Conservation (phyloP, 2,329 filamentous ascomycete genomes). For the Fusarium armeniacum region DNA sequence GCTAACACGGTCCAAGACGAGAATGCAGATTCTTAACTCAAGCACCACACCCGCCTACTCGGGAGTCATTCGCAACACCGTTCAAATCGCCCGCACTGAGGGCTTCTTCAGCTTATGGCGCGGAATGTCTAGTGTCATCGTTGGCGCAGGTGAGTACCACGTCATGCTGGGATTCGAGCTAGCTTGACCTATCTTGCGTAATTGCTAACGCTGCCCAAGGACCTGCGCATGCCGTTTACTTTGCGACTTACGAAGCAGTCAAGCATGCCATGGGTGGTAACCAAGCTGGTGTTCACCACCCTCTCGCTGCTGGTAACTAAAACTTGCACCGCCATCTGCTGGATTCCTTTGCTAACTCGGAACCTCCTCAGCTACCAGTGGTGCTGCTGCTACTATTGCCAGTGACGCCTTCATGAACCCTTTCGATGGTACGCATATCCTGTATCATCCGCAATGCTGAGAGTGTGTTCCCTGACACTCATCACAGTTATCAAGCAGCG, state of each 20-base stretch:
- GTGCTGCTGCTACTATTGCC: slow-evolving; percentile 94
- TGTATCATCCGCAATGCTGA: neutral
- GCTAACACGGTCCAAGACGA: slow-evolving; percentile 73
- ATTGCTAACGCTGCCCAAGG: slow-evolving; percentile 71
- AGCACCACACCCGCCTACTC: slow-evolving; percentile 85
- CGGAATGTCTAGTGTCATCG: slow-evolving; percentile 94
- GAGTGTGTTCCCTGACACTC: slow-evolving; percentile 13
- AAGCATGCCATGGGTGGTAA: slow-evolving; percentile 98
- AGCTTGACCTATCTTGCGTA: slow-evolving; percentile 5
- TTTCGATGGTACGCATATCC: slow-evolving; percentile 84
- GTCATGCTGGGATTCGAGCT: slow-evolving; percentile 39
- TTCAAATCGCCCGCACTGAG: slow-evolving; percentile 91
- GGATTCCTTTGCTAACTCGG: slow-evolving; percentile 22
- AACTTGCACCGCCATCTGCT: neutral
- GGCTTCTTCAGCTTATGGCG: slow-evolving; percentile 94
- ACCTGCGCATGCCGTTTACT: slow-evolving; percentile 97
- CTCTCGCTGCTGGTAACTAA: slow-evolving; percentile 85
- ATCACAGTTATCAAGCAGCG: slow-evolving; percentile 94
- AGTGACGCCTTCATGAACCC: slow-evolving; percentile 99
- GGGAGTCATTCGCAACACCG: slow-evolving; percentile 91
- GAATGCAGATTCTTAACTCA: slow-evolving; percentile 96
- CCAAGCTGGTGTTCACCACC: slow-evolving; percentile 87
- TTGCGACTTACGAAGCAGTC: slow-evolving; percentile 96
- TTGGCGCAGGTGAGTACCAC: slow-evolving; percentile 83
- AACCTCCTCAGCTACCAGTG: slow-evolving; percentile 79